Evolutionary conservation across 257 asterid genomes (phyloP), one percentile per base, ranked within the genome.

Genomic region (Solanum appendiculatum): DNA sequence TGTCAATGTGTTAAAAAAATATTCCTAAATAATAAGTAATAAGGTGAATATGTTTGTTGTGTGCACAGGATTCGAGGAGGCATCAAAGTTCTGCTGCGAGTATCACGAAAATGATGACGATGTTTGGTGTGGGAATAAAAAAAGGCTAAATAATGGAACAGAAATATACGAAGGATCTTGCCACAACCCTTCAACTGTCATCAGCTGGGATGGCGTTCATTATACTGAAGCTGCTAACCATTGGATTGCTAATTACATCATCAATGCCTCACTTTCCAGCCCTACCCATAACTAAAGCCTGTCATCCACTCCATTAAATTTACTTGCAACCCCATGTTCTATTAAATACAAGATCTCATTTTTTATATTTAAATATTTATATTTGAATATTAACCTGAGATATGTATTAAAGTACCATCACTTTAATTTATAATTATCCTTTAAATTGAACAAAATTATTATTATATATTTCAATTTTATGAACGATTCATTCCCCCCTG

Each of bases 61-160:
- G 68, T 18, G 25, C 9, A 54, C 89, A 92, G 96, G 96, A 87
- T 92, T 91, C 48, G 51, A 63, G 85, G 88, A 90, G 20, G 91
- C 94, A 13, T 46, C 58, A 11, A 90, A 83, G 58, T 87, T 91
- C 42, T 92, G 96, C 64, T 92, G 94, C 23, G 94, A 94, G 31
- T 27, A 63, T 56, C 93, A 92, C 54, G 89, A 88, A 82, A 87
- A 39, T 1, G 31, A 51, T 9, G 78, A 87, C 34, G 75, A 87
- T 46, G 90, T 92, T 2, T 88, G 92, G 94, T 90, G 94, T 23
- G 94, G 95, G n/a, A 83, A 89, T 29, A 90, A 86, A 82, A 54
- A 23, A 11, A 54, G 40, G 37, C 33, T 77, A n/a, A 23, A 89
- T 11, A 91, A 92, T 25, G 90, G 93, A 33, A 82, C 89, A 23